Base-by-base conservation (phyloP, 768 basidiomycete genomes). In the Termitomyces sp. region DNA sequence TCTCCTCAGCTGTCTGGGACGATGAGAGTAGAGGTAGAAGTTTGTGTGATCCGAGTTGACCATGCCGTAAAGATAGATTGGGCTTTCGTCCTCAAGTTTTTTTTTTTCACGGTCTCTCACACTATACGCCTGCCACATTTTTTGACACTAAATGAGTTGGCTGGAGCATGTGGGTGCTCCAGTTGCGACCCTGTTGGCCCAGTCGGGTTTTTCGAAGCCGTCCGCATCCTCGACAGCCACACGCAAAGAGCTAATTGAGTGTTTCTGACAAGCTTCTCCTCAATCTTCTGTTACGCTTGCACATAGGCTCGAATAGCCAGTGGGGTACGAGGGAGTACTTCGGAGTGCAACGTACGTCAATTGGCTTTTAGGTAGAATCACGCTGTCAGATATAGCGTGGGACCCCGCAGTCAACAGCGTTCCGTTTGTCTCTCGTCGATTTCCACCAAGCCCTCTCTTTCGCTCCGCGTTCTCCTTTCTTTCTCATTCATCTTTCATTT, bases 351-450 rank as follows among this genome's bases (percentile, higher is more conserved):
- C 47, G 51, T 57, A 61, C 55, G 61, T 61, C 61, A 59, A 61
- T 36, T 57, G 43, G 48, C 46, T 55, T 44, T 44, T 36, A 31
- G 20, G 42, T 43, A 56, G 48, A 49, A 55, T 50, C 53, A 53
- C 46, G 49, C 29, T 61, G 61, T 53, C 44, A 50, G 46, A 46
- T 57, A 50, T 57, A 50, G 58, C 61, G 61, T 62, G 61, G 61
- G 61, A 62, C 55, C 51, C 47, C 56, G 42, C 42, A 44, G 42
- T 14, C 34, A 16, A 44, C 43, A 49, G 32, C 50, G 56, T 39
- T 20, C 42, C 13, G 31, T 24, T 42, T 39, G 31, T 49, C 53
- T 53, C 42, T 59, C 53, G 56, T 12, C 59, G 24, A 54, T 47
- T 49, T 22, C 59, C 53, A 56, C 56, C 57, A 37, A 1, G 26